Conservation (phyloP, 768 basidiomycete genomes). For the Termitomyces heimii region DNA sequence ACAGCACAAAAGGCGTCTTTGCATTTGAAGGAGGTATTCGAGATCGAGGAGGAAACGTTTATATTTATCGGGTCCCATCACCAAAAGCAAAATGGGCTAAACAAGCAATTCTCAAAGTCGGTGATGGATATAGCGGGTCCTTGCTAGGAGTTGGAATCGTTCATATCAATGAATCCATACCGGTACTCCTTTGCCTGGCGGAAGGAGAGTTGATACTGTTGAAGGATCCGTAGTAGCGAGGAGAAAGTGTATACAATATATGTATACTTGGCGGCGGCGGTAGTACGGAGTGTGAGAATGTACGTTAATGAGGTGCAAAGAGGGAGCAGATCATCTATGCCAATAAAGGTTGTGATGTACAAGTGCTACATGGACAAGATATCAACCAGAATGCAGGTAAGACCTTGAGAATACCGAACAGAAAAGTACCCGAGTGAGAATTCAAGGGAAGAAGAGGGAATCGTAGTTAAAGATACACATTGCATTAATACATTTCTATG, state of each 20-base stretch:
- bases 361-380: conserved; percentile 23
- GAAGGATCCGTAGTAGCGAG: conserved; percentile 16
- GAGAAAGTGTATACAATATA: conserved; percentile 1
- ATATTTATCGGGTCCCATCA: conserved; percentile 66
- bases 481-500: conserved; percentile 12
- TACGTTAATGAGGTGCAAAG: conserved; percentile 12
- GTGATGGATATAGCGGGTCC: conserved; percentile 63
- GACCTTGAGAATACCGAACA: conserved; percentile 20
- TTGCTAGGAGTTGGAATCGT: conserved; percentile 70
- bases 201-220: conserved; percentile 72
- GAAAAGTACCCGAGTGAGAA: conserved; percentile 14
- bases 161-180: conserved; percentile 21
- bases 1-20: conserved; percentile 55
- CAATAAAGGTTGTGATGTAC: conserved; percentile 18
- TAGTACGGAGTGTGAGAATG: conserved; percentile 7
- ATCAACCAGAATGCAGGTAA: conserved; percentile 19
- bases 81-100: conserved; percentile 58
- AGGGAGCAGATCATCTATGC: conserved; percentile 17
- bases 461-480: conserved; percentile 13
- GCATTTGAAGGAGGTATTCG: conserved; percentile 79
- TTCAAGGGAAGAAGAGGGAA: conserved; percentile 12
- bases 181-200: conserved; percentile 62
- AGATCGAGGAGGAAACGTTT: conserved; percentile 75
- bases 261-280: conserved; percentile 3
- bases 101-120: conserved; percentile 77